phyloP scores from a whole-genome alignment of 1,284 basidiomycete species.

The Leccinum pachyderme region DNA sequence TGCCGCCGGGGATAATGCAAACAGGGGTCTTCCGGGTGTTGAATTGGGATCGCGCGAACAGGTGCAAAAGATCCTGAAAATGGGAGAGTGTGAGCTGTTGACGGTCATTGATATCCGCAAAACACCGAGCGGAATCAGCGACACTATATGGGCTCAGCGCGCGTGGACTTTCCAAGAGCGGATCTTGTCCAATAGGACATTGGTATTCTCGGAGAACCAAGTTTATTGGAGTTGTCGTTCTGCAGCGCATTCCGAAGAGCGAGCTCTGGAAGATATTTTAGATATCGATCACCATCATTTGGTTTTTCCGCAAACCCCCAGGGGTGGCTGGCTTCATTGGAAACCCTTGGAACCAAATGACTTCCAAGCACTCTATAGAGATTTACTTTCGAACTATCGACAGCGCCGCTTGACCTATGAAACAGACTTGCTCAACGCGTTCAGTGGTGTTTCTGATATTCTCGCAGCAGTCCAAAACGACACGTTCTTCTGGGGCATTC shows the following conservation, averaged over 20 bases:
- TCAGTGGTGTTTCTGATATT: constrained; percentile 1
- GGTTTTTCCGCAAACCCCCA: constrained; percentile 1
- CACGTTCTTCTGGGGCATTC: constrained; percentile 19
- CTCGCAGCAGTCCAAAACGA: constrained; percentile 15
- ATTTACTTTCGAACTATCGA: constrained; percentile 12
- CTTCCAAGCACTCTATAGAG: neutral
- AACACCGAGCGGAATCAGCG: constrained; percentile 2
- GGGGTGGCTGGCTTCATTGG: neutral
- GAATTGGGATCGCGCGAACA: constrained; percentile 1
- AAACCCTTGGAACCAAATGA: constrained; percentile 1
- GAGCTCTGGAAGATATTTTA: neutral
- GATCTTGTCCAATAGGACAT: constrained; percentile 16
- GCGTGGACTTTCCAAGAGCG: constrained; percentile 28
- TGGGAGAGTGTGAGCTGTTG: constrained; percentile 9
- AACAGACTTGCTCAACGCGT: constrained; percentile 20
- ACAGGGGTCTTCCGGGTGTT: constrained; percentile 16
- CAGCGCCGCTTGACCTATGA: constrained; percentile 10
- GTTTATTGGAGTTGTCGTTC: constrained; percentile 21
- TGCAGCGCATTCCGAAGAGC: constrained; percentile 16
- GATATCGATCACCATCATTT: neutral
- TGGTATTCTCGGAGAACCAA: constrained; percentile 20
- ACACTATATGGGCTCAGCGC: constrained; percentile 12
- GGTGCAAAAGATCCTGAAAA: constrained; percentile 11
- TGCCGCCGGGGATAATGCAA: constrained; percentile 18
- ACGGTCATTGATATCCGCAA: constrained; percentile 10